Percentiles rank a stretch among this genome's conserved stretches.
phyloP scores from a whole-genome alignment of 306 rosid genomes.

The Ammopiptanthus mongolicus region DNA sequence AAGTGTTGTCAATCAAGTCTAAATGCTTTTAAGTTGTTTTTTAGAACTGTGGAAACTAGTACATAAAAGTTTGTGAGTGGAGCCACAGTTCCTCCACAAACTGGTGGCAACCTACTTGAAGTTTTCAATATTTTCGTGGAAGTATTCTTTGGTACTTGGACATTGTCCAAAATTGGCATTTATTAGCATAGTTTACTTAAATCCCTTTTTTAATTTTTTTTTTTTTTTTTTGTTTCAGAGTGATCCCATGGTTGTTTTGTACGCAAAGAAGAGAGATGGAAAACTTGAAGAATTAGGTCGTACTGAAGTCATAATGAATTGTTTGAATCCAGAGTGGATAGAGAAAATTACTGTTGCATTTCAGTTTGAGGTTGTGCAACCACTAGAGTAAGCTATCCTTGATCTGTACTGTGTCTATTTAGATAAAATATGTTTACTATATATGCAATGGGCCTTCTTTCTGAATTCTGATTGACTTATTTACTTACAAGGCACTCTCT shows the following conservation, averaged over 20 bases:
- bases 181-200: neutral
- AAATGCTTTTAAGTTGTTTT: neutral
- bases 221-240: slow-evolving; percentile 55
- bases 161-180: neutral
- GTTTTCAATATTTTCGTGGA: neutral
- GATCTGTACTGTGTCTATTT: neutral
- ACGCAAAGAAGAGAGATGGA: slow-evolving; percentile 48
- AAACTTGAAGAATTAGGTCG: slow-evolving; percentile 71
- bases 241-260: slow-evolving; percentile 79
- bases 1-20: neutral
- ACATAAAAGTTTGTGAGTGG: neutral
- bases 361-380: slow-evolving; percentile 78
- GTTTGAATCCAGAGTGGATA: slow-evolving; percentile 72
- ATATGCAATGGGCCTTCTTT: neutral
- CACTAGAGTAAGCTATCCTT: slow-evolving; percentile 53
- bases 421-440: neutral
- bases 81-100: neutral
- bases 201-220: neutral
- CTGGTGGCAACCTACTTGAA: neutral
- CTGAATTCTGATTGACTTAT: slow-evolving; percentile 1
- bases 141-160: neutral
- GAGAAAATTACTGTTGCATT: slow-evolving; percentile 57
- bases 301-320: slow-evolving; percentile 75
- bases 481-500: neutral
- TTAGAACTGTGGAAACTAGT: neutral